A percentile compares a stretch with the other conserved stretches of the same genome.
Evolutionary conservation across 352 stramenopile species (phyloP).

Genomic region (Pythium guiyangense): DNA sequence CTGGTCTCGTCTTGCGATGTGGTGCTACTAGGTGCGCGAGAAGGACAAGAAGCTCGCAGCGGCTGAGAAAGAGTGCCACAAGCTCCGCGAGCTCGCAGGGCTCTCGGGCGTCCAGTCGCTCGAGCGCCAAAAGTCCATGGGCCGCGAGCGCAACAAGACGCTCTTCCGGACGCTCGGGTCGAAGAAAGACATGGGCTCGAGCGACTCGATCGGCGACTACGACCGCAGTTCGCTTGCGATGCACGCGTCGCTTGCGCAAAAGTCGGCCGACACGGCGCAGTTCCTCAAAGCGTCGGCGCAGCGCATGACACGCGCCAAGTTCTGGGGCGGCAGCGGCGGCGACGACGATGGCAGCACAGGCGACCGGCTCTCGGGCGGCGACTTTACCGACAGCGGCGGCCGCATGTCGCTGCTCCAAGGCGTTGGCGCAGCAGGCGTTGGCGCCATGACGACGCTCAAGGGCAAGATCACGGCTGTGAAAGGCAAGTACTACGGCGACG

Average conservation of each 20-base stretch:
- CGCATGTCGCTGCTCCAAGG: constrained; percentile 65
- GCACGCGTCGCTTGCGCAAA: constrained; percentile 54
- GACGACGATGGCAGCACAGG: constrained; percentile 17
- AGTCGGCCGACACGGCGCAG: constrained; percentile 68
- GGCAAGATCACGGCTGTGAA: constrained; percentile 68
- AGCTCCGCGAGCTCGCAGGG: constrained; percentile 55
- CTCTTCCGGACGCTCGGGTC: constrained; percentile 69
- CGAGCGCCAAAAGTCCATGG: constrained; percentile 27
- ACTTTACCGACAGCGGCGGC: constrained; percentile 33
- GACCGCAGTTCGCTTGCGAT: constrained; percentile 44
- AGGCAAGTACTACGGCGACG: constrained; percentile 70
- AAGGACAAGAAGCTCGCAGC: constrained; percentile 82
- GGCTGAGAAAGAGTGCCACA: constrained; percentile 64
- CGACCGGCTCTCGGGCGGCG: constrained; percentile 48
- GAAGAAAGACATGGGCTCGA: constrained; percentile 55
- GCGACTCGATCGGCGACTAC: constrained; percentile 21
- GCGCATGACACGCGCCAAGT: constrained; percentile 51
- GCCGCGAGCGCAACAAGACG: constrained; percentile 44
- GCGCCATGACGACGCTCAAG: constrained; percentile 73
- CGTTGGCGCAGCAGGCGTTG: constrained; percentile 42
- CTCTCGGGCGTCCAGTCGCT: constrained; percentile 14
- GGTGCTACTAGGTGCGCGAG: constrained; percentile 42
- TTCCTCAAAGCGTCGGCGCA: constrained; percentile 75
- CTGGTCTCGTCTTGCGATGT: not conserved
- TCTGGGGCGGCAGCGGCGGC: constrained; percentile 50